These are phyloP conservation scores for Capillidium rhysosporum DNA, from an alignment of 371 early-diverging fungal genomes.

Conservation along the genomic window DNA sequence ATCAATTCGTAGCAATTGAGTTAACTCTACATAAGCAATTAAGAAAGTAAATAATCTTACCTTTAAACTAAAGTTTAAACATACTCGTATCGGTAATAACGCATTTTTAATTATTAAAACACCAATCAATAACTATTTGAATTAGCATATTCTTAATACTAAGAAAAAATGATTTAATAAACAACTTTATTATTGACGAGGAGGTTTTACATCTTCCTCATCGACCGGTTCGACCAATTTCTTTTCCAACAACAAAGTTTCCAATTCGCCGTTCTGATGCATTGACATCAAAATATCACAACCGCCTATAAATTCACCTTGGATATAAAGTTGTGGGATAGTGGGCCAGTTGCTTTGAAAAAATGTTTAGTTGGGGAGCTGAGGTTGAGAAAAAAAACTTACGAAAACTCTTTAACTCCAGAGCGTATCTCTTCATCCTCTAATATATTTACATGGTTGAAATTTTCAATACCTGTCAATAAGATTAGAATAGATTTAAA, in stretches of 20 bases:
- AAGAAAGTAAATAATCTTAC: no score
- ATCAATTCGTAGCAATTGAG: no score
- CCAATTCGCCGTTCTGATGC: conserved; percentile 80
- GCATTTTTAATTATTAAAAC: no score
- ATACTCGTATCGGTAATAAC: no score
- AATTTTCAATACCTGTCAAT: conserved; percentile 34
- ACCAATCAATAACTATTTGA: no score
- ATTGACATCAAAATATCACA: conserved; percentile 85
- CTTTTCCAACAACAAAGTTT: conserved; percentile 59
- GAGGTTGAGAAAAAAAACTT: conserved; percentile 11
- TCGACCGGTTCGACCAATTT: conserved; percentile 26
- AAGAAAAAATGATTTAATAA: no score
- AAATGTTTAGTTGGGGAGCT: neutral
- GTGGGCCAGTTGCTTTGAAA: conserved; percentile 78
- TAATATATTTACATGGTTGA: conserved; percentile 67
- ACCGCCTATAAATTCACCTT: conserved; percentile 95
- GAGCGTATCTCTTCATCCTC: conserved; percentile 74
- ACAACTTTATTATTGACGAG: no score
- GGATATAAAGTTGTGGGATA: conserved; percentile 93
- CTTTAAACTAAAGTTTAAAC: no score
- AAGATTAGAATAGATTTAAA: conserved; percentile 1
- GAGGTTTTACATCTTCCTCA: conserved; percentile 1
- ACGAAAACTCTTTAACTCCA: conserved; percentile 86
- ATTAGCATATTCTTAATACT: no score
- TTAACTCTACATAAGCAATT: no score